Conservation (phyloP, 1,284 basidiomycete species). For the Lignosus rhinocerotis region DNA sequence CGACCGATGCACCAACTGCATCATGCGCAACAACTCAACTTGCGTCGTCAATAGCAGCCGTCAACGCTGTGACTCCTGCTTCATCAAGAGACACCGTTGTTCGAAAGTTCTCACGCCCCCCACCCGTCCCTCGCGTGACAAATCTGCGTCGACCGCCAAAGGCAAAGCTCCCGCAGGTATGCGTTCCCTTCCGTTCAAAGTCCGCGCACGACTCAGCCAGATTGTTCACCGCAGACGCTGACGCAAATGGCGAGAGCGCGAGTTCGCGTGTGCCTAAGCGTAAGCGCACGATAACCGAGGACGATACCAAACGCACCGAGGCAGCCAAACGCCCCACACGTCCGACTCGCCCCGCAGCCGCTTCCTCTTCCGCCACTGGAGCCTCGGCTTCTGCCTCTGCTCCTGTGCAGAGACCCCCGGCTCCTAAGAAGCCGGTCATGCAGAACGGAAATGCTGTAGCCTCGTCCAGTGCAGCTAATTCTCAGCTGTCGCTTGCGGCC, state of each 20-base stretch:
- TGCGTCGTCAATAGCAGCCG: conserved; percentile 25
- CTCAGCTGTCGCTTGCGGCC: conserved; percentile 17
- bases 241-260: conserved; percentile 20
- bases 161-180: conserved; percentile 21
- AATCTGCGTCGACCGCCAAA: conserved; percentile 19
- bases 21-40: conserved; percentile 18
- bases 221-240: conserved; percentile 6
- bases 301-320: conserved; percentile 23
- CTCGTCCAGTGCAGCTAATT: conserved; percentile 7
- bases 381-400: conserved; percentile 19
- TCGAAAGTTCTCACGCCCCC: conserved; percentile 26
- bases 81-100: conserved; percentile 23
- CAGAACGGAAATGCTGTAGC: conserved; percentile 20
- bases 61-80: conserved; percentile 25
- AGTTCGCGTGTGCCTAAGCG: conserved; percentile 22
- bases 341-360: conserved; percentile 18
- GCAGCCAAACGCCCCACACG: conserved; percentile 20
- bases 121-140: conserved; percentile 21
- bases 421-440: conserved; percentile 18
- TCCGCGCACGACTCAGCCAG: conserved; percentile 5
- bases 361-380: conserved; percentile 14
- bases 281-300: conserved; percentile 19
- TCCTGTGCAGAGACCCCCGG: conserved; percentile 11
- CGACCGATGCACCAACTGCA: conserved; percentile 24
- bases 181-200: background rate